A percentile compares a stretch with the other conserved stretches of the same genome.
These are phyloP conservation scores for Wallacemonas sp. DNA, from an alignment of 208 protist species.

Conservation along the genomic window DNA sequence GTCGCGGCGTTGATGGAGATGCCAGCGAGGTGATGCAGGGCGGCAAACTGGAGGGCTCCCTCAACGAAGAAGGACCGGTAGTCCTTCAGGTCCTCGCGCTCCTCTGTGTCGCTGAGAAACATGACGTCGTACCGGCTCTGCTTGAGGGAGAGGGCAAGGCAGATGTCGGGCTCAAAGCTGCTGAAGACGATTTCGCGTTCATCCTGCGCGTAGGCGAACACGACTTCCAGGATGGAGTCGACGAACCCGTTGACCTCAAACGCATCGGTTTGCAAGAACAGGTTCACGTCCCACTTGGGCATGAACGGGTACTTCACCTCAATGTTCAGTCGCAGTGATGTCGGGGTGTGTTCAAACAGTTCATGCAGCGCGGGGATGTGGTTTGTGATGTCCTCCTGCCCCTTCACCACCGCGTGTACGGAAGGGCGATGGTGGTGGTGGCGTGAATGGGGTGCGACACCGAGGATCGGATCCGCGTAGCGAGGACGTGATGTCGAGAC, in stretches of 20 bases:
- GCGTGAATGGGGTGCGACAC: background rate
- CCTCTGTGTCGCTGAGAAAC: slow-evolving; percentile 70
- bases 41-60: slow-evolving; percentile 70
- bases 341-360: slow-evolving; percentile 52
- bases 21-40: slow-evolving; percentile 59
- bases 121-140: slow-evolving; percentile 82
- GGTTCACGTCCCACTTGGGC: slow-evolving; percentile 61
- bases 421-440: slow-evolving; percentile 1
- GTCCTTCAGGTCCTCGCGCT: slow-evolving; percentile 73
- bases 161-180: slow-evolving; percentile 82
- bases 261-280: slow-evolving; percentile 68
- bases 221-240: slow-evolving; percentile 60
- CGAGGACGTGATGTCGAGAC: background rate
- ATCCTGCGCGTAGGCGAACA: slow-evolving; percentile 55
- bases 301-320: slow-evolving; percentile 84
- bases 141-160: slow-evolving; percentile 62
- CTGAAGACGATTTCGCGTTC: slow-evolving; percentile 69
- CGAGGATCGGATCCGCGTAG: background rate
- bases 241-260: slow-evolving; percentile 85
- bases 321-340: slow-evolving; percentile 61
- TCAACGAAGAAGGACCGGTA: slow-evolving; percentile 74
- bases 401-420: slow-evolving; percentile 28
- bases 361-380: slow-evolving; percentile 61
- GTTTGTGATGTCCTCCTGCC: slow-evolving; percentile 68
- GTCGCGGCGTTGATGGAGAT: slow-evolving; percentile 66